These are phyloP conservation scores for Circinella minor DNA, from an alignment of 371 early-diverging fungal genomes.

Conservation along the genomic window DNA sequence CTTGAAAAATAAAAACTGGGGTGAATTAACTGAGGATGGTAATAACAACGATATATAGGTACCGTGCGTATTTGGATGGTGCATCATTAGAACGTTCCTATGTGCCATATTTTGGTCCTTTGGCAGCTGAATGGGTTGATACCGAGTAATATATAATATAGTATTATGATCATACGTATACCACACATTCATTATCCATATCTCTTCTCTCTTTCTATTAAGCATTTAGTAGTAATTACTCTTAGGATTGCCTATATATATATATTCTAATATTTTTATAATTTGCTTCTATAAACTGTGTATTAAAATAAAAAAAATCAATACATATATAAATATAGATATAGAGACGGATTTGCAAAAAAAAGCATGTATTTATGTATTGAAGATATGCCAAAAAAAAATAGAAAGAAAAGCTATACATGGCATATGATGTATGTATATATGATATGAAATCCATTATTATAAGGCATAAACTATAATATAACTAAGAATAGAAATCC, in stretches of 20 bases:
- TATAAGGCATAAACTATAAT: constrained; percentile 1
- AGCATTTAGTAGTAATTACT: background rate
- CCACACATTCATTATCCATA: background rate
- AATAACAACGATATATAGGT: constrained; percentile 31
- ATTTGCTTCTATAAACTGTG: background rate
- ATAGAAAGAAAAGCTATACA: background rate
- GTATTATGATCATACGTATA: background rate
- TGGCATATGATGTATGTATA: background rate
- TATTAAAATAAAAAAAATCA: background rate
- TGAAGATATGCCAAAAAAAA: constrained; percentile 1
- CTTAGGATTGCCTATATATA: background rate
- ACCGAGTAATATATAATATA: constrained; percentile 44
- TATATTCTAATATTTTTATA: background rate
- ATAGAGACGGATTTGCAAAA: background rate
- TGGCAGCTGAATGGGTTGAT: constrained; percentile 70
- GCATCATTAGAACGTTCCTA: constrained; percentile 65
- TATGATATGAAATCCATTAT: background rate
- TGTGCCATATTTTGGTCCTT: constrained; percentile 61
- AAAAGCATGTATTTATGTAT: background rate
- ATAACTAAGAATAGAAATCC: background rate
- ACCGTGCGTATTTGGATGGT: constrained; percentile 67
- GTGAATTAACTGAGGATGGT: no score
- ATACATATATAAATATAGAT: background rate
- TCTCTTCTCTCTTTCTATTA: no score
- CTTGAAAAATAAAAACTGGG: background rate